Base-by-base conservation (phyloP, 1,139 yeast species). In the Zygoascus meyerae region DNA sequence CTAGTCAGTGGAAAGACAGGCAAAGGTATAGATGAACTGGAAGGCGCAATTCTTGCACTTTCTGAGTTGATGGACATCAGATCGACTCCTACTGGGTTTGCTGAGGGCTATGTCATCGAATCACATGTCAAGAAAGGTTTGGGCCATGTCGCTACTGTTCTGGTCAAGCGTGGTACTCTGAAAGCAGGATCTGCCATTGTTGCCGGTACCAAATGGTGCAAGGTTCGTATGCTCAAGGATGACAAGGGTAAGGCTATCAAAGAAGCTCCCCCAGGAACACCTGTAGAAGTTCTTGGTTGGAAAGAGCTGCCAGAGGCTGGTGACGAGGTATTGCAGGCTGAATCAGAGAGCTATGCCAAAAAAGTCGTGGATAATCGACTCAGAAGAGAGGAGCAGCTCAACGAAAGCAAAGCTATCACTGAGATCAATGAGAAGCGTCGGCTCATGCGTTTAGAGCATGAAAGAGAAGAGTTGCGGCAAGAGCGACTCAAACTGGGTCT, bases 251-350 rank as follows among this genome's bases (percentile, higher is more conserved):
- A 80, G 53, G 49, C 70, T 1, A 67, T 89, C 11, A 78, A 80
- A 53, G 49, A 65, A 26, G 97, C 96, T 0, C 79, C 79, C 0
- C 97, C 99, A 0, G 85, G 97, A 0, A 82, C 86, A 2, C 97
- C 97, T 0, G 95, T 87, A 1, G 95, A 89, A 59, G 74, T 92
- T 5, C 77, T 89, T 66, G 98, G 99, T 0, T 92, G 98, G 98
- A 89, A 86, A 60, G 92, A 82, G 35, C 68, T 89, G 40, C 98
- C 98, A 0, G 86, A 79, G 45, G 94, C 95, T 16, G 99, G 99
- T 2, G 96, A 89, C 54, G 80, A 79, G 55, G 80, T 86, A 1
- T 64, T 92, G 6, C 84, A 87, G 61, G 95, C 95, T 7, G 75
- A 76, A 49, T 77, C 70, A 55, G 97, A 90, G 61, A 73, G 76